Base-by-base conservation (phyloP, 2,329 filamentous ascomycete species). In the Verticillium dahliae region DNA sequence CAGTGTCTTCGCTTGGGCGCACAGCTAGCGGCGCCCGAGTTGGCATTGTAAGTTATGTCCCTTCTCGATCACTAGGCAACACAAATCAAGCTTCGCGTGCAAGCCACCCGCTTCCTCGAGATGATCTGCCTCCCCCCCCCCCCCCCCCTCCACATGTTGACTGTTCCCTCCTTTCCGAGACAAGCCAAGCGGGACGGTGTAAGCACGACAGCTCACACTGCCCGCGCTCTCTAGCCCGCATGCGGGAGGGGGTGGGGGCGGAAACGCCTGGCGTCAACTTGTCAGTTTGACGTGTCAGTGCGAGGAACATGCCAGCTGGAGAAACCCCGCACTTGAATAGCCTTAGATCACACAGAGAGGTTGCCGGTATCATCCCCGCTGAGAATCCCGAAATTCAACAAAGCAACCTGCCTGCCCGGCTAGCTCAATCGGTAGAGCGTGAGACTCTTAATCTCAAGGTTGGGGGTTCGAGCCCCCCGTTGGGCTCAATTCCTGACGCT, bases 401-500 rank as follows among this genome's bases (percentile, higher is more conserved):
- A 56, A 56, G 33, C 54, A 56, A 56, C 27, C 54, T 35, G 54
- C 54, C 33, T 73, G 80, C 80, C 80, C 76, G 80, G 80, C 79
- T 86, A 85, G 83, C 83, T 85, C 83, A 86, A 85, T 85, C 82
- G 82, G 83, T 87, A 88, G 85, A 88, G 85, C 85, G 85, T 87
- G 81, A 86, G 85, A 87, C 85, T 88, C 85, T 84, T 83, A 83
- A 81, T 80, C 80, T 81, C 76, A 80, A 81, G 79, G 78, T 76
- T 81, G 78, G 75, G 78, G 78, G 81, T 83, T 81, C 78, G 79
- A 80, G 34, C 18, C 56, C 56, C 56, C 35, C 56, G 56, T 58
- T 37, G 56, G 56, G 56, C 56, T 58, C 56, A 58, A 58, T 58
- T 58, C 56, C 56, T 58, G 56, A 58, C 56, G 56, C 18, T 41